These are phyloP conservation scores for Epichloe sp. DNA, from an alignment of 2,329 filamentous ascomycete genomes.

Conservation along the genomic window DNA sequence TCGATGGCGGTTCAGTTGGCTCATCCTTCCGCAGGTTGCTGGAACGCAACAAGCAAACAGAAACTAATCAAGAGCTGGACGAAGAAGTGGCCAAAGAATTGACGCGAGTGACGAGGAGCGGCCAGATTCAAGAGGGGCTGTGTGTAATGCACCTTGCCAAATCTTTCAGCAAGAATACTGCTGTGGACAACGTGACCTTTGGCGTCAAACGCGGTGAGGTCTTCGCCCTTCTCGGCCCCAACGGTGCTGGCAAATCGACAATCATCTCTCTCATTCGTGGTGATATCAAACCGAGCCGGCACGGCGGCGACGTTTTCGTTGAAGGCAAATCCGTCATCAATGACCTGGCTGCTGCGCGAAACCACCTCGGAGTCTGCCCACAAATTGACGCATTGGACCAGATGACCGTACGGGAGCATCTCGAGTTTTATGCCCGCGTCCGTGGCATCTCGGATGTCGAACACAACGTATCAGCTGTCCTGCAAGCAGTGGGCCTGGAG, in stretches of 20 bases:
- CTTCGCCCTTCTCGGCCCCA: constrained; percentile 80
- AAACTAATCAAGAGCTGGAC: constrained; percentile 27
- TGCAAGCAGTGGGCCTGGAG: constrained; percentile 67
- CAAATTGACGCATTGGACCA: constrained; percentile 80
- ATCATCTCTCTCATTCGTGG: constrained; percentile 82
- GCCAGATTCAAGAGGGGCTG: constrained; percentile 45
- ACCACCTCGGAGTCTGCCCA: constrained; percentile 79
- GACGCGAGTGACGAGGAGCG: constrained; percentile 37
- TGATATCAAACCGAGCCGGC: constrained; percentile 60
- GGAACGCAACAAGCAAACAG: constrained; percentile 15
- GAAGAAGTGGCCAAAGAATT: constrained; percentile 54
- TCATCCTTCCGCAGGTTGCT: constrained; percentile 33
- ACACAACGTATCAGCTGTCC: constrained; percentile 64
- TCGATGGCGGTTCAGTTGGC: constrained; percentile 61
- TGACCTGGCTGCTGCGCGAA: constrained; percentile 57
- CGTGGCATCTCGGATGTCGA: constrained; percentile 64
- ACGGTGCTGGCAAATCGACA: constrained; percentile 83
- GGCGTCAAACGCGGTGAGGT: constrained; percentile 68
- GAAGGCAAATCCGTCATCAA: constrained; percentile 64
- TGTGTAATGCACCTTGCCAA: constrained; percentile 73
- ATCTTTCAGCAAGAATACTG: constrained; percentile 59
- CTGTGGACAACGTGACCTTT: constrained; percentile 82
- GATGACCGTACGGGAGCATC: constrained; percentile 80
- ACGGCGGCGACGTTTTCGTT: constrained; percentile 68
- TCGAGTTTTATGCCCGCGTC: constrained; percentile 76